A percentile compares a stretch with the other conserved stretches of the same genome.
These are phyloP conservation scores for Brassica rapa DNA, from an alignment of 345 rosid genomes.

Conservation along the genomic window DNA sequence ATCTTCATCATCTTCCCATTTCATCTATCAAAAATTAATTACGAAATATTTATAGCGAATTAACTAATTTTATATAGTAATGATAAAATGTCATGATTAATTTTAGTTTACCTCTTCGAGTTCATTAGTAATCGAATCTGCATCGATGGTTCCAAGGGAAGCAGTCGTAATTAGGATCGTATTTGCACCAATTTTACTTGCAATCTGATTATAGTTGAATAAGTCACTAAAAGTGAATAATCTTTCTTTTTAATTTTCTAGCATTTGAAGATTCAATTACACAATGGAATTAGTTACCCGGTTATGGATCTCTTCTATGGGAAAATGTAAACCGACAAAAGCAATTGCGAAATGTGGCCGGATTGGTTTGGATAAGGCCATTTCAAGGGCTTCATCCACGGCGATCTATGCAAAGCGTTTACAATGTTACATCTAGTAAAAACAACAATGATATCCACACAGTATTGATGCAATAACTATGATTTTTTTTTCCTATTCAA, in stretches of 20 bases:
- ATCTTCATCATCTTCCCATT: conserved; percentile 9
- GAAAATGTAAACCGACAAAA: neutral
- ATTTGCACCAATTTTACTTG: conserved; percentile 44
- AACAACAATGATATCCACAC: neutral
- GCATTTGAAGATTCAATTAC: neutral
- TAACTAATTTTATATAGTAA: neutral
- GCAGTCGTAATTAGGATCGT: conserved; percentile 50
- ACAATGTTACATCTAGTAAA: neutral
- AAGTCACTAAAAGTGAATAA: neutral
- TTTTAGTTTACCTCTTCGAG: conserved; percentile 28
- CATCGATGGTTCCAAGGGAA: conserved; percentile 57
- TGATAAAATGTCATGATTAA: neutral
- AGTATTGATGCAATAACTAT: neutral
- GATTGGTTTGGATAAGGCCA: neutral
- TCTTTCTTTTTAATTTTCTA: neutral
- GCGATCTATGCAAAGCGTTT: neutral
- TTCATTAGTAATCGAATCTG: conserved; percentile 47
- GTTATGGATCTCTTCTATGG: neutral
- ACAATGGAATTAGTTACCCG: neutral
- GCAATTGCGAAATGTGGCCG: neutral
- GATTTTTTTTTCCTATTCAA: neutral
- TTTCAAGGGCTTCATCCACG: neutral
- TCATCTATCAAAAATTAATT: conserved; percentile 1
- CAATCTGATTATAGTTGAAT: neutral
- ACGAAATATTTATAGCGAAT: neutral